Evolutionary conservation across 768 basidiomycete species (phyloP), one percentile per base, ranked within the genome.

Genomic region (Russula sp.): DNA sequence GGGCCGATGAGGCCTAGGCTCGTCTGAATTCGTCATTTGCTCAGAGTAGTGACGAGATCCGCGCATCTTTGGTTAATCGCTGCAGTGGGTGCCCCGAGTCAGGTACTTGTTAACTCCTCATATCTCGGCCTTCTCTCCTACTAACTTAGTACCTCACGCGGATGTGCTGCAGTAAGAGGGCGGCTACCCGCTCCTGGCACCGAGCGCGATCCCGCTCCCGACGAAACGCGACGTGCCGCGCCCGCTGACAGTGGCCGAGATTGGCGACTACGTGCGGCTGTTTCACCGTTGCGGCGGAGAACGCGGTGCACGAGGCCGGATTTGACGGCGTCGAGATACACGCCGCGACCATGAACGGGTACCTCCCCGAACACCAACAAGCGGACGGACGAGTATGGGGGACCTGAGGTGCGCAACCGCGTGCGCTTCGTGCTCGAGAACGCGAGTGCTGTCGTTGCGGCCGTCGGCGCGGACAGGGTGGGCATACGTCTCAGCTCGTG

Each of bases 311-410:
- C 52, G 20, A 53, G 4, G 79, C 70, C 0, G 72, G 72, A 10
- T 66, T 72, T 55, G 72, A 72, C 53, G 72, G 70, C 10, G 70
- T 73, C n/a, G 71, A 73, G 65, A 67, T 74, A 6, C 72, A 74
- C 50, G 65, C 59, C 3, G 73, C 73, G 22, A 71, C 2, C 27
- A 2, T 27, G 27, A 27, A 72, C 49, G 73, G 73, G 6, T 74
- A 70, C 65, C 65, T 74, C 34, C 45, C 71, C 20, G 73, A 11
- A 51, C 70, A 37, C 27, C 27, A 80, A 80, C 71, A 68, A 72
- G 53, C 75, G 79, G 49, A 77, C 74, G 37, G 78, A 80, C 72
- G 70, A 72, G 62, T 82, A 78, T 66, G 81, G 81, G 10, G 81
- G 80, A 3, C 73, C 72, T 3, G 35, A 37, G 35, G 65, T 79